These are phyloP conservation scores for Diospyros lotus DNA, from an alignment of 148 eudicot species.

Conservation along the genomic window DNA sequence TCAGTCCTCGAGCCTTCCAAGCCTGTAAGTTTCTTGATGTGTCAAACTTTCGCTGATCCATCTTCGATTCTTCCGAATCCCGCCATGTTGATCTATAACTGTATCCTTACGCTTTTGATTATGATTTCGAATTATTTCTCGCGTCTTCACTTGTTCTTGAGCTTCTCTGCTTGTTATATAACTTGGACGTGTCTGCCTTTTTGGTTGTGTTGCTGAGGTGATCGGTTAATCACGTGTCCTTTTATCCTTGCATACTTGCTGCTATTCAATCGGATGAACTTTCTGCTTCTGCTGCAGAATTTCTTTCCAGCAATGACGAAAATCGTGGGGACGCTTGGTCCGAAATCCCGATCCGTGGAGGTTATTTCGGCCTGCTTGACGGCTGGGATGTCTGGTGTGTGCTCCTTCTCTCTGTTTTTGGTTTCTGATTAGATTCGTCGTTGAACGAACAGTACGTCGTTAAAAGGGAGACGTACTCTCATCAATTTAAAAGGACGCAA, in stretches of 20 bases:
- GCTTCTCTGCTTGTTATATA: not conserved
- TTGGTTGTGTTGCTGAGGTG: not conserved
- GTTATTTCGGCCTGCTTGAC: slow-evolving; percentile 29
- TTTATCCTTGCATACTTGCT: not conserved
- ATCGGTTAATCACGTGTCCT: not conserved
- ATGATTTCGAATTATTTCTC: not conserved
- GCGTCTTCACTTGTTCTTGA: not conserved
- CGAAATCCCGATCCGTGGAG: slow-evolving; percentile 27
- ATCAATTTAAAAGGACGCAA: no score
- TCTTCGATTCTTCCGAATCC: not conserved
- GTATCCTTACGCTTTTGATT: not conserved
- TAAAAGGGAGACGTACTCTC: no score
- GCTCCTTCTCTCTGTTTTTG: not conserved
- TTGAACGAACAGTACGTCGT: not conserved
- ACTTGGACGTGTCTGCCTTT: not conserved
- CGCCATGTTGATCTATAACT: not conserved
- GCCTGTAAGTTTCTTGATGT: slow-evolving; percentile 20
- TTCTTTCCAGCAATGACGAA: slow-evolving; percentile 38
- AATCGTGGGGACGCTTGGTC: slow-evolving; percentile 36
- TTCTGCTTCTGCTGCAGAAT: slow-evolving; percentile 13
- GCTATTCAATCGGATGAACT: not conserved
- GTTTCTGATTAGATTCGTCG: not conserved
- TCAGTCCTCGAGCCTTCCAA: slow-evolving; percentile 43
- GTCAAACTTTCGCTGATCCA: not conserved
- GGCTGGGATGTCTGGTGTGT: slow-evolving; percentile 39